phyloP scores from a whole-genome alignment of 1,139 yeast genomes.

The Blastobotrys raffinosifermentans region DNA sequence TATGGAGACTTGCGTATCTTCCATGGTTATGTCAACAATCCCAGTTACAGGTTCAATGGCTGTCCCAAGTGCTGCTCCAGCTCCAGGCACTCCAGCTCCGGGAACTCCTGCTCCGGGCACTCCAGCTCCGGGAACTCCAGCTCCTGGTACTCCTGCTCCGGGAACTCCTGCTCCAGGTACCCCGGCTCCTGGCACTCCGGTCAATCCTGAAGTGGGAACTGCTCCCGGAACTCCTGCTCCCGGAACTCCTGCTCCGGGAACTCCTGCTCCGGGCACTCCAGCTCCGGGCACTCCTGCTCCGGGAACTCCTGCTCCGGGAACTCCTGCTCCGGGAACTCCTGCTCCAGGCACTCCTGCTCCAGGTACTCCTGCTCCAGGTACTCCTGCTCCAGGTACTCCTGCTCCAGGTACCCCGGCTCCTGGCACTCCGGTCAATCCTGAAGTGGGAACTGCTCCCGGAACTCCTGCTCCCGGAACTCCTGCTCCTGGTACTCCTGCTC shows the following conservation, averaged over 20 bases:
- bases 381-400: not conserved
- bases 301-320: not conserved
- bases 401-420: conserved; percentile 1
- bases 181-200: conserved; percentile 4
- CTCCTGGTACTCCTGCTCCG: conserved; percentile 1
- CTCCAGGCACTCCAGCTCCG: conserved; percentile 1
- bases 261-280: not conserved
- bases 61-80: conserved; percentile 5
- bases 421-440: not conserved
- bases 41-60: conserved; percentile 5
- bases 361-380: not conserved
- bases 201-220: not conserved
- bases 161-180: not conserved
- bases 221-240: not conserved
- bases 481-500: not conserved
- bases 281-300: conserved; percentile 1
- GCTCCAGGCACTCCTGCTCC: not conserved
- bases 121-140: not conserved
- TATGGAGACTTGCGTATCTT: conserved; percentile 2
- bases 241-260: not conserved
- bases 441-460: not conserved
- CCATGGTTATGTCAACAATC: conserved; percentile 5
- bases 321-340: not conserved
- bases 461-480: conserved; percentile 1
- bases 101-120: not conserved